Conservation (phyloP, 768 basidiomycete species). For the Lactarius hengduanensis region DNA sequence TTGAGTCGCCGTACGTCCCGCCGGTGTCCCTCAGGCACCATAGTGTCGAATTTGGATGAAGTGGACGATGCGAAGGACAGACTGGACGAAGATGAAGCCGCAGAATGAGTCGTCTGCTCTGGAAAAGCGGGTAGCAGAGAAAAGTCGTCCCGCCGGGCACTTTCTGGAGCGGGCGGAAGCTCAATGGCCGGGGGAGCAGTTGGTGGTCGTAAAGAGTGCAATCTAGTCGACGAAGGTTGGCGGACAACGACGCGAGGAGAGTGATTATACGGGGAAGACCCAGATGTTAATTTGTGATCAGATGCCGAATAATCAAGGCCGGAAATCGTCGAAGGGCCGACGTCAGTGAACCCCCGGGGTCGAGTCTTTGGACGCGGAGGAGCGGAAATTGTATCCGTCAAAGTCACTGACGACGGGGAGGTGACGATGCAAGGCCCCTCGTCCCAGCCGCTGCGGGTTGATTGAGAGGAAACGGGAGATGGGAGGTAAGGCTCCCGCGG, state of each 20-base stretch:
- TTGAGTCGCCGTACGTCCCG: constrained; percentile 20
- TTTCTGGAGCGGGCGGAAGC: constrained; percentile 23
- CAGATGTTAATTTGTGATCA: constrained; percentile 2
- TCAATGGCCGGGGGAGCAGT: constrained; percentile 16
- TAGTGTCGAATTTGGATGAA: constrained; percentile 18
- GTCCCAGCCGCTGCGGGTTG: constrained; percentile 5
- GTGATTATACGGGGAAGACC: constrained; percentile 8
- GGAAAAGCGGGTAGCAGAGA: constrained; percentile 24
- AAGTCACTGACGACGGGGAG: constrained; percentile 27
- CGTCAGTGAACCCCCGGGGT: constrained; percentile 26
- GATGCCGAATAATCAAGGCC: constrained; percentile 7
- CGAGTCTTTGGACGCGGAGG: constrained; percentile 14
- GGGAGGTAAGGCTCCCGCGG: constrained; percentile 13
- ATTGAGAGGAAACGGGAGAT: constrained; percentile 18
- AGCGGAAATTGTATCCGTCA: constrained; percentile 9
- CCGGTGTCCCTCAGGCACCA: constrained; percentile 2
- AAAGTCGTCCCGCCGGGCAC: constrained; percentile 6
- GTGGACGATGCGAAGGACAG: constrained; percentile 28
- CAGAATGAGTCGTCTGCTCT: constrained; percentile 13
- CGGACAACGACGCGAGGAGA: constrained; percentile 25
- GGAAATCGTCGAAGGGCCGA: constrained; percentile 6
- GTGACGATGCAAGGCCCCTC: constrained; percentile 13
- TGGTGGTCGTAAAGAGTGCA: constrained; percentile 18
- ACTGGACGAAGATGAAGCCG: constrained; percentile 25
- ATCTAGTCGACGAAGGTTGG: constrained; percentile 25